Percentiles rank a stretch among this genome's conserved stretches.
Evolutionary conservation across 225 moss, liverwort and hornwort genomes (phyloP).

Genomic region (Pseudoscleropodium purum): DNA sequence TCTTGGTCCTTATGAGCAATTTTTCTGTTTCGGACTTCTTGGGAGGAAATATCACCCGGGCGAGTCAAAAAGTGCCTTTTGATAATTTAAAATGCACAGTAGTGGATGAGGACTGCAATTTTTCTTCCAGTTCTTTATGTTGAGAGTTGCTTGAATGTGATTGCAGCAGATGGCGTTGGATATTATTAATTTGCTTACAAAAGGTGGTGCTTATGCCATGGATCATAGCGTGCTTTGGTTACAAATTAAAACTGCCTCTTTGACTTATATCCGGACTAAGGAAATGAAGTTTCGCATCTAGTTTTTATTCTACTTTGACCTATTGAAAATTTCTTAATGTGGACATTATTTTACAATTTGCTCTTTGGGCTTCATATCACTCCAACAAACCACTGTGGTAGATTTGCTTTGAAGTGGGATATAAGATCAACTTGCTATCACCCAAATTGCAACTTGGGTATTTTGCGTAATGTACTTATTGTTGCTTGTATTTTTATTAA

Average conservation of each 20-base stretch:
- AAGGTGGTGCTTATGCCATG: not conserved
- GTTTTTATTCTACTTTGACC: not conserved
- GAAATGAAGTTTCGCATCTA: not conserved
- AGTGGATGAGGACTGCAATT: not conserved
- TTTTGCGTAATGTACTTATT: not conserved
- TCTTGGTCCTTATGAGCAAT: not conserved
- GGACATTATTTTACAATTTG: not conserved
- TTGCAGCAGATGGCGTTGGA: not conserved
- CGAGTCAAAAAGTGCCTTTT: not conserved
- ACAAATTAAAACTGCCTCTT: not conserved
- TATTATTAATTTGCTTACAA: not conserved
- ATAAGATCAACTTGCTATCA: not conserved
- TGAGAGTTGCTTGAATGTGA: not conserved
- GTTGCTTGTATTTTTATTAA: not conserved
- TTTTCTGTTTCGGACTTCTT: not conserved
- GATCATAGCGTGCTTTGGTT: not conserved
- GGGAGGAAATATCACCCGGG: not conserved
- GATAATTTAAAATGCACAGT: not conserved
- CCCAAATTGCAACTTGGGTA: not conserved
- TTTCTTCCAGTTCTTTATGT: not conserved
- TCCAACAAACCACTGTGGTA: not conserved
- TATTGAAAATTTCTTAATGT: not conserved
- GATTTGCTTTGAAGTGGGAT: not conserved
- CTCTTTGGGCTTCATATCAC: not conserved
- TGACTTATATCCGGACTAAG: not conserved